Conservation (phyloP, 2,329 filamentous ascomycete species). For the Penicillium sp. region DNA sequence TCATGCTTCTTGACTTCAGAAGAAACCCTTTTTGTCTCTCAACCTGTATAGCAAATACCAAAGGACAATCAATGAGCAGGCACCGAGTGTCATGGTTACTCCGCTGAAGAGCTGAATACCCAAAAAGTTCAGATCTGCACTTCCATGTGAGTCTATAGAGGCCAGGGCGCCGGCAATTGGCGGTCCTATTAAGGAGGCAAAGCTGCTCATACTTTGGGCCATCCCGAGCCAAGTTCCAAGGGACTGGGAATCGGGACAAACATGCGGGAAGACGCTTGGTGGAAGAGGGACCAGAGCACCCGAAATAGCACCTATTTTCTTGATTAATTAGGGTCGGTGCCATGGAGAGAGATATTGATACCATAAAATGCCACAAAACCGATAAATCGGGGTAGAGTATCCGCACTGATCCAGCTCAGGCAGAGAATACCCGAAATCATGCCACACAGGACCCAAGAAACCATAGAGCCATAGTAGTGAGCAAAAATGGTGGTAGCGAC, state of each 20-base stretch:
- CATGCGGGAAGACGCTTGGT: constrained; percentile 61
- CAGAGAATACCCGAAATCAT: constrained; percentile 47
- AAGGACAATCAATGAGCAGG: constrained; percentile 36
- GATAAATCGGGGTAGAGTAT: constrained; percentile 57
- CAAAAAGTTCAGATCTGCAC: constrained; percentile 41
- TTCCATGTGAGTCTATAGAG: constrained; percentile 39
- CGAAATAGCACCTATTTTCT: constrained; percentile 55
- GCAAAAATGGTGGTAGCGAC: constrained; percentile 61
- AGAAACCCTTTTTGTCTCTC: constrained; percentile 28
- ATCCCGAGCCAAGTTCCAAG: constrained; percentile 57
- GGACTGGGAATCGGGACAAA: constrained; percentile 54
- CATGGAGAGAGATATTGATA: not conserved
- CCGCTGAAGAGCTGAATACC: constrained; percentile 56
- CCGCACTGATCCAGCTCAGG: constrained; percentile 63
- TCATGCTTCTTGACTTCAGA: constrained; percentile 10
- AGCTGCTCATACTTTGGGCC: constrained; percentile 56
- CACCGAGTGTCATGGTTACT: constrained; percentile 48
- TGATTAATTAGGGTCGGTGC: not conserved
- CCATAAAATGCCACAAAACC: constrained; percentile 65
- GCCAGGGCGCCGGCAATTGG: constrained; percentile 57
- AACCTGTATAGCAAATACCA: constrained; percentile 29
- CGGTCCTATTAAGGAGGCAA: constrained; percentile 56
- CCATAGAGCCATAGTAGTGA: constrained; percentile 62
- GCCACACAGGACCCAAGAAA: constrained; percentile 58
- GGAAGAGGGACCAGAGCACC: constrained; percentile 68